These are phyloP conservation scores for Yamadazyma blattariae DNA, from an alignment of 1,139 yeast genomes.

Conservation along the genomic window DNA sequence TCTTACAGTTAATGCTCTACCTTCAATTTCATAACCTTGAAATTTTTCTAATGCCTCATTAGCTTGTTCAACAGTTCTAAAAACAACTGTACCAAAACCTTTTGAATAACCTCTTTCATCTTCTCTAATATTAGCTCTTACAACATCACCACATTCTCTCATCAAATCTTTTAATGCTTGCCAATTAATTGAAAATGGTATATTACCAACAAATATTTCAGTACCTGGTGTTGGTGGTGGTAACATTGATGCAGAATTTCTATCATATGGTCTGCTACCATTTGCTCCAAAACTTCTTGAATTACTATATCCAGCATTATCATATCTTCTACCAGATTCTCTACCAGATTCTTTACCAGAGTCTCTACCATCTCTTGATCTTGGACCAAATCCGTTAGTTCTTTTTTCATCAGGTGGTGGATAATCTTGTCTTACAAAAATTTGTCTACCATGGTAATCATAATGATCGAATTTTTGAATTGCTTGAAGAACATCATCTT, in stretches of 20 bases:
- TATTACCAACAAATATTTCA: constrained; percentile 78
- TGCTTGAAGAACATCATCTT: constrained; percentile 72
- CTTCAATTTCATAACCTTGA: constrained; percentile 67
- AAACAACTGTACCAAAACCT: constrained; percentile 82
- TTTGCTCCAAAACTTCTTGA: constrained; percentile 3
- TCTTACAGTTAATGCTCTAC: constrained; percentile 68
- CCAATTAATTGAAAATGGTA: constrained; percentile 82
- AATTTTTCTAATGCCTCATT: constrained; percentile 57
- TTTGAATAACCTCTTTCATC: constrained; percentile 75
- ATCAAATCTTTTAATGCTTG: constrained; percentile 83
- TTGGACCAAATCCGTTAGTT: constrained; percentile 10
- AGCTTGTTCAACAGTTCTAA: constrained; percentile 58
- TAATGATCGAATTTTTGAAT: constrained; percentile 69
- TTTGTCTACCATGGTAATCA: constrained; percentile 70
- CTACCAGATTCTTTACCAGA: constrained; percentile 14
- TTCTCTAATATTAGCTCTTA: constrained; percentile 75
- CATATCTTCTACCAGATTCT: constrained; percentile 5
- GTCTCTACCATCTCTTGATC: constrained; percentile 13
- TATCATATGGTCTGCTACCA: constrained; percentile 10
- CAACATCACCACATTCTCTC: constrained; percentile 71
- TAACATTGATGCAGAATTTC: constrained; percentile 1
- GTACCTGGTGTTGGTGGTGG: constrained; percentile 40
- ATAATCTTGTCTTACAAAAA: constrained; percentile 86
- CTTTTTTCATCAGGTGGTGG: constrained; percentile 65
- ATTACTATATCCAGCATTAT: constrained; percentile 11